These are phyloP conservation scores for Neodidymelliopsis sp. DNA, from an alignment of 2,329 filamentous ascomycete species.

Conservation along the genomic window DNA sequence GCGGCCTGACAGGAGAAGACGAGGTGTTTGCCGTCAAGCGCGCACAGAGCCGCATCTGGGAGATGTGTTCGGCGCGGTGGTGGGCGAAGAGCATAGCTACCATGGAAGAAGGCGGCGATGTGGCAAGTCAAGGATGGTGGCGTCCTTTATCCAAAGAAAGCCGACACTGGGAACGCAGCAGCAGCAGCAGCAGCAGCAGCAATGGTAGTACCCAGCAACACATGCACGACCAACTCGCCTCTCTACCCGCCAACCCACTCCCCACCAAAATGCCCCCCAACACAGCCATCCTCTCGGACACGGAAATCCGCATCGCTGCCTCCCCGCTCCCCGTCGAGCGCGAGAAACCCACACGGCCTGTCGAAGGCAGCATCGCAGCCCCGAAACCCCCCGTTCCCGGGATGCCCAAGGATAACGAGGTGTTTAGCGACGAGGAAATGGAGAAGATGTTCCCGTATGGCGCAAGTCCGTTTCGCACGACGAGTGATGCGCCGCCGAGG, in stretches of 20 bases:
- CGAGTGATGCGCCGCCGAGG: slow-evolving; percentile 57
- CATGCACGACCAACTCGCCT: too few species aligned
- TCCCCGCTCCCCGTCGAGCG: background rate
- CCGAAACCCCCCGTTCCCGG: background rate
- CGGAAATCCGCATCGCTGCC: background rate
- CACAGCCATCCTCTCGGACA: slow-evolving; percentile 5
- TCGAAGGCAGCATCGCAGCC: background rate
- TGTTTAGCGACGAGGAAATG: slow-evolving; percentile 24
- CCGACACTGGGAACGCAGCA: slow-evolving; percentile 68
- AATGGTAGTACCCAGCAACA: too few species aligned
- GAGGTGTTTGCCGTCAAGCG: slow-evolving; percentile 83
- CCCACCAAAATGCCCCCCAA: background rate
- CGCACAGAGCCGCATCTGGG: slow-evolving; percentile 79
- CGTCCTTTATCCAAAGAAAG: slow-evolving; percentile 69
- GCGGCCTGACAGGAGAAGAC: slow-evolving; percentile 79
- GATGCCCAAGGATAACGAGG: slow-evolving; percentile 7
- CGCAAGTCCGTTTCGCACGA: slow-evolving; percentile 56
- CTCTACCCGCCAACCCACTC: background rate
- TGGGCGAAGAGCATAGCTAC: slow-evolving; percentile 60
- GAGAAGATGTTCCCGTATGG: slow-evolving; percentile 52
- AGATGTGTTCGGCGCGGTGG: slow-evolving; percentile 78
- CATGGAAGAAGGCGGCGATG: slow-evolving; percentile 49
- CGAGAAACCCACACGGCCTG: background rate
- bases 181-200: slow-evolving; percentile 35
- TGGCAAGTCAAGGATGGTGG: slow-evolving; percentile 63